Evolutionary conservation across 2,329 filamentous ascomycete genomes (phyloP).

Genomic region (Sporothrix globosa): DNA sequence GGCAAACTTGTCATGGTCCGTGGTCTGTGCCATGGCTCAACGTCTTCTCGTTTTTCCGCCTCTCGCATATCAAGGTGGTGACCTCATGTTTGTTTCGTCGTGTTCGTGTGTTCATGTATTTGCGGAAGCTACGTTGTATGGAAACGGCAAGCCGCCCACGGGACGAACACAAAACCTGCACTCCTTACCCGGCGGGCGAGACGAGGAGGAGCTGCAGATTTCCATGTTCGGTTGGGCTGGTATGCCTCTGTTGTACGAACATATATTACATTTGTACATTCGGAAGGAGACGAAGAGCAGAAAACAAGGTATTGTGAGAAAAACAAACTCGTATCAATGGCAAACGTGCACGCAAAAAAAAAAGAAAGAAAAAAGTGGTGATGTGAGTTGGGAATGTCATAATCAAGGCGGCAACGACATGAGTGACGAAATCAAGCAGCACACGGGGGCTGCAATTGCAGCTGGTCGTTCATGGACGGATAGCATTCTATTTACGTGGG

Average conservation of each 20-base stretch:
- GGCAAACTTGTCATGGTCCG: background rate
- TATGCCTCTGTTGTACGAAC: constrained; percentile 4
- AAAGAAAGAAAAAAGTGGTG: background rate
- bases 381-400: background rate
- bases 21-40: background rate
- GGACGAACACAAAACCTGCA: constrained; percentile 6
- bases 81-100: background rate
- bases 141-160: constrained; percentile 10
- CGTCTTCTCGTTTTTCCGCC: background rate
- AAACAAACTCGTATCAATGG: background rate
- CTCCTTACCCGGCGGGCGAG: constrained; percentile 12
- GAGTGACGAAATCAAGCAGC: background rate
- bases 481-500: background rate
- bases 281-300: background rate
- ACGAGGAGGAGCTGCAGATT: constrained; percentile 12
- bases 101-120: background rate
- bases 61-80: background rate
- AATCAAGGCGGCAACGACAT: background rate
- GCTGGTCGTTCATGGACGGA: background rate
- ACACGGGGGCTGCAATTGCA: background rate
- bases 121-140: background rate
- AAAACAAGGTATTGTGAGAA: background rate
- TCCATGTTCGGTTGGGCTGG: background rate
- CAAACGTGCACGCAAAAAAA: background rate
- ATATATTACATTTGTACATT: background rate